These are phyloP conservation scores for Symbiodinium natans DNA, from an alignment of 73 alveolate species.

Conservation along the genomic window DNA sequence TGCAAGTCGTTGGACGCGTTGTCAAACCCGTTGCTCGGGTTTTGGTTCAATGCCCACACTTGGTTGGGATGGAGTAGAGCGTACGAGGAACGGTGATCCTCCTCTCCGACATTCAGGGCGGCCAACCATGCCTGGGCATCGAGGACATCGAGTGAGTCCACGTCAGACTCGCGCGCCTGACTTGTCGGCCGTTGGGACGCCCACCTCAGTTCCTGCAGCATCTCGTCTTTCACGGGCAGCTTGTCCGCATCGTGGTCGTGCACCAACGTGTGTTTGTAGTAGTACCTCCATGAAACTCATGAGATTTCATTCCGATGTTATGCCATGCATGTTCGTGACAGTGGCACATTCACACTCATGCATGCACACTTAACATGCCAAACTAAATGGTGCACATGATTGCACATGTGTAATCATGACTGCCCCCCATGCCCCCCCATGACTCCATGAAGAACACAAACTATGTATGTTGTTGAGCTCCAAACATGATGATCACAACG, in stretches of 20 bases:
- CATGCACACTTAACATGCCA: too few species aligned
- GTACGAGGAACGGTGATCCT: background rate
- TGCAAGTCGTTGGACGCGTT: background rate
- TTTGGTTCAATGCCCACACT: conserved; percentile 4
- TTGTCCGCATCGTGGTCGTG: background rate
- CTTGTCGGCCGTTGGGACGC: background rate
- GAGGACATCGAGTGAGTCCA: background rate
- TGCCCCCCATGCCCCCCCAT: too few species aligned
- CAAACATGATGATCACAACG: too few species aligned
- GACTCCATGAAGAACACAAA: too few species aligned
- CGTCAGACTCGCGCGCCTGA: background rate
- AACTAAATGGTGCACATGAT: too few species aligned
- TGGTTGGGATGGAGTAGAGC: background rate
- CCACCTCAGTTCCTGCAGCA: background rate
- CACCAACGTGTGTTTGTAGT: background rate
- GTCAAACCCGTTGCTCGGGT: conserved; percentile 5
- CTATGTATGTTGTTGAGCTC: too few species aligned
- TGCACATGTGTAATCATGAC: too few species aligned
- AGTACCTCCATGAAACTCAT: background rate
- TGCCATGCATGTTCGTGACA: too few species aligned
- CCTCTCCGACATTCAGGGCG: background rate
- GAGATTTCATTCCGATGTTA: too few species aligned
- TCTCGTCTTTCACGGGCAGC: background rate
- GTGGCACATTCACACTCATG: too few species aligned
- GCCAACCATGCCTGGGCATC: background rate